These are phyloP conservation scores for Tetradesmus obliquus DNA, from an alignment of 139 green algal genomes.

Conservation along the genomic window DNA sequence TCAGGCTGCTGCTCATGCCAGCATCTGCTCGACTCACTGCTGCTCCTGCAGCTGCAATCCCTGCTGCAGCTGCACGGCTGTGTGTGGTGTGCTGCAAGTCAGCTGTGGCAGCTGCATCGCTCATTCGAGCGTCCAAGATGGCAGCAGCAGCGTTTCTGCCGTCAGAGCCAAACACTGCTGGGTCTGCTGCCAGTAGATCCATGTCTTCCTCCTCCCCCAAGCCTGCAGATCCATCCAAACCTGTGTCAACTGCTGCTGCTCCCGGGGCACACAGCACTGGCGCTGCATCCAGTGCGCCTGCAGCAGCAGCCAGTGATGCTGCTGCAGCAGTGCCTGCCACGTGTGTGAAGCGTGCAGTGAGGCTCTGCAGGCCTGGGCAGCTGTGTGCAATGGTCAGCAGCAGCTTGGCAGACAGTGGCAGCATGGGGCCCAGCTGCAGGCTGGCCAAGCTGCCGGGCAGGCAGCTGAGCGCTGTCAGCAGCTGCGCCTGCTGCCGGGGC, in stretches of 20 bases:
- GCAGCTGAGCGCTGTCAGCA: slow-evolving; percentile 19
- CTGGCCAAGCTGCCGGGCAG: neutral
- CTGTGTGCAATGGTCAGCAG: neutral
- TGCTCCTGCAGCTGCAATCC: neutral
- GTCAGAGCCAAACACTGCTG: neutral
- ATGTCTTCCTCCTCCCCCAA: neutral
- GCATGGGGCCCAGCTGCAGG: neutral
- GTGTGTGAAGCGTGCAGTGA: slow-evolving; percentile 14
- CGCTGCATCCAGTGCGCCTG: neutral
- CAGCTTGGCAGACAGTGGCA: slow-evolving; percentile 25
- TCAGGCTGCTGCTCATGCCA: neutral
- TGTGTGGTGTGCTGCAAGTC: neutral
- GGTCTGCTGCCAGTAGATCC: neutral
- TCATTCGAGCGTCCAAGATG: neutral
- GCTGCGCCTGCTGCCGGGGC: slow-evolving; percentile 22
- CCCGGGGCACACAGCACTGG: neutral
- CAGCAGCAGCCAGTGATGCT: neutral
- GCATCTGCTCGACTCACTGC: neutral
- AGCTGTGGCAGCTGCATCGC: neutral
- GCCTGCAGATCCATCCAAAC: neutral
- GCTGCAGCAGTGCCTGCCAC: neutral
- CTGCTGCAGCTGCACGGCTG: neutral
- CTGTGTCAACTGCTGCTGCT: neutral
- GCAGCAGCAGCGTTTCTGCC: neutral
- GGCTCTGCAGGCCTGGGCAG: neutral